A percentile compares a stretch with the other conserved stretches of the same genome.
phyloP scores from a whole-genome alignment of 2,329 filamentous ascomycete genomes.

The Truncatella angustata region DNA sequence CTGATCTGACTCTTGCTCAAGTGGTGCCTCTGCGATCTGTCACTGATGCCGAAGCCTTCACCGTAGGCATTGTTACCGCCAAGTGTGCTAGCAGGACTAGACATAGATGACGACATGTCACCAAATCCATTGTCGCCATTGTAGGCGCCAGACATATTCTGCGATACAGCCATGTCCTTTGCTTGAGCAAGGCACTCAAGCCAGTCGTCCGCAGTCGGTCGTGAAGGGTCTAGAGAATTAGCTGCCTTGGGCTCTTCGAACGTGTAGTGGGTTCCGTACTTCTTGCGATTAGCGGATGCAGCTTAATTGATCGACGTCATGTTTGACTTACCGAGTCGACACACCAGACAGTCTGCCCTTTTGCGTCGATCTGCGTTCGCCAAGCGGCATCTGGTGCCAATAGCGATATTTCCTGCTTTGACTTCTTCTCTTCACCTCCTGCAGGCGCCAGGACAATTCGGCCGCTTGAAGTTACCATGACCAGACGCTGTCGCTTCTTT shows the following conservation, averaged over 20 bases:
- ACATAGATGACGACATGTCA: conserved; percentile 68
- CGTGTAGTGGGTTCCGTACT: conserved; percentile 74
- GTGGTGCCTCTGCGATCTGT: conserved; percentile 55
- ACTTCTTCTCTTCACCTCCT: conserved; percentile 92
- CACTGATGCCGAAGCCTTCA: conserved; percentile 46
- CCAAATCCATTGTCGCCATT: conserved; percentile 65
- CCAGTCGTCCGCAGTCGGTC: conserved; percentile 82
- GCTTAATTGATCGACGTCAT: conserved; percentile 10
- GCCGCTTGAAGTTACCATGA: conserved; percentile 91
- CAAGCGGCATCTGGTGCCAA: conserved; percentile 73
- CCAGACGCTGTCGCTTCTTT: conserved; percentile 89
- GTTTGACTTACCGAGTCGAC: conserved; percentile 79
- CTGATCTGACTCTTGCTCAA: conserved; percentile 59
- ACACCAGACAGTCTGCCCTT: conserved; percentile 83
- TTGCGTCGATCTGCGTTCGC: conserved; percentile 79
- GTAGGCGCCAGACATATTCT: conserved; percentile 66
- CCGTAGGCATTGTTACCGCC: conserved; percentile 56
- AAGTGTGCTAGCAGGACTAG: conserved; percentile 74
- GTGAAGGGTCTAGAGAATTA: conserved; percentile 50
- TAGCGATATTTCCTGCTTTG: conserved; percentile 89
- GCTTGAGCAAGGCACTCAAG: conserved; percentile 84
- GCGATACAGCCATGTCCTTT: conserved; percentile 76
- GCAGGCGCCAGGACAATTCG: conserved; percentile 87
- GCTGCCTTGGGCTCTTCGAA: conserved; percentile 90
- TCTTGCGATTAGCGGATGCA: neutral